Evolutionary conservation across 352 stramenopile genomes (phyloP), one percentile per base, ranked within the genome.

Genomic region (Pythium sukuiense): DNA sequence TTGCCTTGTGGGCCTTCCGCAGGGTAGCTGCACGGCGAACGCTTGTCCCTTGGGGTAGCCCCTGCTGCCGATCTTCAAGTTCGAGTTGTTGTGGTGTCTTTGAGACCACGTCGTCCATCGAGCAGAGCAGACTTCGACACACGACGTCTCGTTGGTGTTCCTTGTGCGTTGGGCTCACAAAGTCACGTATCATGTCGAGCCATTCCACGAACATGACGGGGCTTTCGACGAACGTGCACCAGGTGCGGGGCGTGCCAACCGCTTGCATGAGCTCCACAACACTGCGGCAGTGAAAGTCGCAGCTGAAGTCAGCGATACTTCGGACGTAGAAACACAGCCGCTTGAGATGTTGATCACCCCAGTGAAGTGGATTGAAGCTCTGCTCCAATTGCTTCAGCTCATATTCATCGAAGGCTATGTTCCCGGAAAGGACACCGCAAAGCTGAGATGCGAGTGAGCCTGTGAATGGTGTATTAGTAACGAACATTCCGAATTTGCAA

Each of bases 121-220:
- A 91, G 50, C 83, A 91, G n/a, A 87, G 69, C 2, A 91, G 56
- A 37, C 80, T 88, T 24, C 61, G 64, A 50, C 83, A 91, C 2
- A 53, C 46, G 20, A 63, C 69, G 37, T 85, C 80, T 39, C 76
- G 76, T n/a, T 71, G 60, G 45, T 89, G 80, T 52, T 85, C 76
- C 3, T 8, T 14, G 48, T 89, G 80, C 6, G 64, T 58, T 33
- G 71, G 70, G 27, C 67, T 69, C 4, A 83, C 9, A 53, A 87
- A 77, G 14, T 76, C 72, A 6, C 52, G 58, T 0, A 79, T 13
- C 20, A 41, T 53, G 16, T 81, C 50, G n/a, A 88, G 50, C 58
- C 55, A 76, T 3, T 61, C 53, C 11, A 63, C 57, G 13, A 85
- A 61, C 37, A 76, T 63, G 4, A 72, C 58, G 1, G 75, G 59